phyloP scores from a whole-genome alignment of 2,329 filamentous ascomycete species.

The Stagonosporopsis tanaceti region DNA sequence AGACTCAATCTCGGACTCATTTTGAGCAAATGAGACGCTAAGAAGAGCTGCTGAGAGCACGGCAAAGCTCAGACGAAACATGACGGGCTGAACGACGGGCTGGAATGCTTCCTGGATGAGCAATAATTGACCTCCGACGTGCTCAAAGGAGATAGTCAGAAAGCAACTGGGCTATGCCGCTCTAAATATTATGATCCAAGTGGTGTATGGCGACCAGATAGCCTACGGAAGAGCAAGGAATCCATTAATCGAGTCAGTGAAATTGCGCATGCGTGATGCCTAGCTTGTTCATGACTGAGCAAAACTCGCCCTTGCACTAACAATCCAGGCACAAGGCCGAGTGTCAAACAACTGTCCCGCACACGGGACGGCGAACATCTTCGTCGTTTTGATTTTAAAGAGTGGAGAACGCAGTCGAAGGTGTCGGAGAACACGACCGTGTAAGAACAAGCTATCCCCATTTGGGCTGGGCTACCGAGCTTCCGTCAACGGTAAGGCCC shows the following conservation, averaged over 20 bases:
- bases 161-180: neutral
- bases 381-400: neutral
- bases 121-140: neutral
- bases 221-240: neutral
- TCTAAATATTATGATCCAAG: neutral
- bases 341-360: too few relatives aligned
- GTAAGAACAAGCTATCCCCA: neutral
- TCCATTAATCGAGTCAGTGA: neutral
- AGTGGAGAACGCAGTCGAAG: neutral
- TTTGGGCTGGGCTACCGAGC: neutral
- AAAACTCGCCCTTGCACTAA: neutral
- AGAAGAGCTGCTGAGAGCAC: slow-evolving; percentile 12
- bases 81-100: neutral
- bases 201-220: neutral
- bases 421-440: neutral
- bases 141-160: neutral
- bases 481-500: neutral
- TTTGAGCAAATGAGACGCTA: slow-evolving; percentile 10
- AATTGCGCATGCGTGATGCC: neutral
- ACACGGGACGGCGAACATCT: neutral
- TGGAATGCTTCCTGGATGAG: neutral
- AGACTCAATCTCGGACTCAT: slow-evolving; percentile 10
- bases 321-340: neutral
- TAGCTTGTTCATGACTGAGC: neutral
- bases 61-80: slow-evolving; percentile 10